Percentiles rank a stretch among this genome's conserved stretches.
Evolutionary conservation across 306 rosid species (phyloP).

Genomic region (Dalbergia oliveri): DNA sequence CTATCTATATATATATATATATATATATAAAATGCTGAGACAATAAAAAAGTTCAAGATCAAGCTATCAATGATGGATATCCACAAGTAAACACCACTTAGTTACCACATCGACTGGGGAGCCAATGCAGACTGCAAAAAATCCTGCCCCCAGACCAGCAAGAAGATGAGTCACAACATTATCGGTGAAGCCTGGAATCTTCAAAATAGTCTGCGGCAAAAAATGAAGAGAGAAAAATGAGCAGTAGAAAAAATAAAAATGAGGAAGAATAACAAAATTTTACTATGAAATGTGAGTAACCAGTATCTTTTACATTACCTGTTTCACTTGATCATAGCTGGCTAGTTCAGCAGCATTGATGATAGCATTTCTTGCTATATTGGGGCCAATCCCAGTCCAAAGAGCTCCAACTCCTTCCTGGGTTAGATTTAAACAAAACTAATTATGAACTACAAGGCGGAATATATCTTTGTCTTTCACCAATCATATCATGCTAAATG

Average conservation of each 20-base stretch:
- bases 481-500: slow-evolving; percentile 35
- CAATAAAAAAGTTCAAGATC: background rate
- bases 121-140: slow-evolving; percentile 95
- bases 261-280: slow-evolving; percentile 4
- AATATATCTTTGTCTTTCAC: slow-evolving; percentile 5
- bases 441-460: slow-evolving; percentile 11
- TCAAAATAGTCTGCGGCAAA: slow-evolving; percentile 89
- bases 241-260: background rate
- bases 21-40: background rate
- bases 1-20: background rate
- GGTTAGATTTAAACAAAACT: slow-evolving; percentile 28
- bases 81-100: background rate
- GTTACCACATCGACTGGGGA: slow-evolving; percentile 99
- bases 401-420: slow-evolving; percentile 95
- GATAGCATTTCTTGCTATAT: slow-evolving; percentile 91
- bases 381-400: slow-evolving; percentile 98
- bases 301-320: slow-evolving; percentile 52
- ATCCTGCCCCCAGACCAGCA: slow-evolving; percentile 96
- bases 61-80: background rate
- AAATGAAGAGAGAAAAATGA: background rate
- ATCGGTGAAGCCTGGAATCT: slow-evolving; percentile 94
- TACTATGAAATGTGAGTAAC: slow-evolving; percentile 33
- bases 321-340: slow-evolving; percentile 97
- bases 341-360: slow-evolving; percentile 99
- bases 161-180: slow-evolving; percentile 88